Base-by-base conservation (phyloP, 2,329 filamentous ascomycete genomes). In the Fusarium subglutinans region DNA sequence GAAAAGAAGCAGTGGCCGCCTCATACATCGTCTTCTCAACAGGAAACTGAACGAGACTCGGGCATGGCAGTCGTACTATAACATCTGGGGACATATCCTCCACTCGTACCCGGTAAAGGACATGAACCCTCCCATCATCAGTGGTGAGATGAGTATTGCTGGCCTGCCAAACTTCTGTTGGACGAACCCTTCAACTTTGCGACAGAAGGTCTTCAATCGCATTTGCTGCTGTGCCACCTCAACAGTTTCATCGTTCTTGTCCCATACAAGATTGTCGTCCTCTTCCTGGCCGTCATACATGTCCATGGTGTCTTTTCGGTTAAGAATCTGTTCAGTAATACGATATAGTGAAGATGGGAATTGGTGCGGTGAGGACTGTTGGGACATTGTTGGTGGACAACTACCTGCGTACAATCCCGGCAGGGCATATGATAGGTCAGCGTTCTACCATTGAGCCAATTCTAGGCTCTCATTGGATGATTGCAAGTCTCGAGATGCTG, bases 221-320 rank as follows among this genome's bases (percentile, higher is more conserved):
- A 70, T 13, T 37, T 38, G 28, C 2, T 70, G 50, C 17, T 51
- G 60, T 3, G 67, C 47, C 22, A 15, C n/a, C 3, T 72, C 57
- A 3, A 22, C 33, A 11, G 58, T 51, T 4, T 74, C 57, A 9
- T 74, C 65, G 17, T 68, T 69, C 14, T 54, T 69, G 28, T 71
- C 72, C 69, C 66, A 73, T 8, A 65, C 69, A 35, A 76, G 38
- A 22, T 63, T 73, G 17, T 67, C 63, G 22, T 64, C 58, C n/a
- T 75, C 73, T 33, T 70, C 65, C 26, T 70, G 73, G 6, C 59
- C 59, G 3, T 55, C 26, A 13, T 70, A 72, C 30, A 64, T 60
- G 17, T 15, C 26, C 14, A 22, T 48, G 24, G 15, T 33, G 15
- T 3, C 30, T 24, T 8, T n/a, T n/a, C 15, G 13, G 11, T 24